Percentiles rank a stretch among this genome's conserved stretches.
Conservation (phyloP, 2,329 filamentous ascomycete species). For the Gliomastix tumulicola region DNA sequence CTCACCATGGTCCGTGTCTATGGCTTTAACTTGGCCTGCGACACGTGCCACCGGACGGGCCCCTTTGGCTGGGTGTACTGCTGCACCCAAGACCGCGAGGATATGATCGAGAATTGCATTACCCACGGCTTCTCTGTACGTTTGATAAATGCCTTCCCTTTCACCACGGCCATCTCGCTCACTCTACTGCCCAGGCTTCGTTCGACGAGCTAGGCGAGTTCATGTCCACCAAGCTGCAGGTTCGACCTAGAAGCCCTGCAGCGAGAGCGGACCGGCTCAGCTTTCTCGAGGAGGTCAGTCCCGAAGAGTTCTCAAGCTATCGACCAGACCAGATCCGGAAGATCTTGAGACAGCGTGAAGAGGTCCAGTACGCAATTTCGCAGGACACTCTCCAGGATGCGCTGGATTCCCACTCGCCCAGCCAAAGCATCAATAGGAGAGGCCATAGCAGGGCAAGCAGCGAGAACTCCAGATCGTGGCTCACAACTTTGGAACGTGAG, state of each 20-base stretch:
- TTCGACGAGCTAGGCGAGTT: slow-evolving; percentile 26
- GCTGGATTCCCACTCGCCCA: slow-evolving; percentile 9
- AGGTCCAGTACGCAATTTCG: slow-evolving; percentile 25
- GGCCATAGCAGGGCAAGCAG: slow-evolving; percentile 10
- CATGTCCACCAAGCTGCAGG: slow-evolving; percentile 21
- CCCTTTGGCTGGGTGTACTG: slow-evolving; percentile 66
- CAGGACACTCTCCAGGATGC: slow-evolving; percentile 15
- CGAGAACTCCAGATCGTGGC: slow-evolving; percentile 18
- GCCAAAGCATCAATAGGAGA: background rate
- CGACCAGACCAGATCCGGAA: slow-evolving; percentile 35
- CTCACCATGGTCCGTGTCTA: slow-evolving; percentile 61
- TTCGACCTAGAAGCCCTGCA: slow-evolving; percentile 30
- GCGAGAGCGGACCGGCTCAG: slow-evolving; percentile 32
- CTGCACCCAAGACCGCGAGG: slow-evolving; percentile 59
- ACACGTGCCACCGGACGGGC: slow-evolving; percentile 47
- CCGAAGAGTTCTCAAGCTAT: slow-evolving; percentile 35
- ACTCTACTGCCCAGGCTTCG: slow-evolving; percentile 11
- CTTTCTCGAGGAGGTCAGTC: slow-evolving; percentile 35
- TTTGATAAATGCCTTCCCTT: background rate
- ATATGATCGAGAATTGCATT: slow-evolving; percentile 22
- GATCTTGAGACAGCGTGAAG: slow-evolving; percentile 38
- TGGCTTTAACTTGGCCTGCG: slow-evolving; percentile 43
- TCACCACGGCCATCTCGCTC: background rate
- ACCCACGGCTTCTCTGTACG: slow-evolving; percentile 12
- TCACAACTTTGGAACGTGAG: slow-evolving; percentile 26